Percentiles rank a stretch among this genome's conserved stretches.
phyloP scores from a whole-genome alignment of 2,329 filamentous ascomycete genomes.

The Furcasterigmium furcatum region DNA sequence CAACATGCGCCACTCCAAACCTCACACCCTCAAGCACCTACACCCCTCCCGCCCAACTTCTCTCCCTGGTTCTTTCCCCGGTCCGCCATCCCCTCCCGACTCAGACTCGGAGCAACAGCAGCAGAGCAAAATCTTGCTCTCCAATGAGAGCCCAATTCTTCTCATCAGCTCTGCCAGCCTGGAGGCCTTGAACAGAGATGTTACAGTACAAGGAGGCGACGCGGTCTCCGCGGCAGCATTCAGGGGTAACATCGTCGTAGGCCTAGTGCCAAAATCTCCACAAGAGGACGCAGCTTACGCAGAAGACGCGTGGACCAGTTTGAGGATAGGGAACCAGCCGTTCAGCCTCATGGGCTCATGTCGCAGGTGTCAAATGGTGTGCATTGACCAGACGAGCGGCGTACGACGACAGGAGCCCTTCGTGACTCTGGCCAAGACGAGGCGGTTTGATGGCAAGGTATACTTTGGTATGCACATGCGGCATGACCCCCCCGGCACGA shows the following conservation, averaged over 20 bases:
- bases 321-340: slow-evolving; percentile 61
- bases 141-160: slow-evolving; percentile 93
- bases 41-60: slow-evolving; percentile 16
- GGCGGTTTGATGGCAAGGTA: slow-evolving; percentile 78
- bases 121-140: slow-evolving; percentile 64
- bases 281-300: slow-evolving; percentile 59
- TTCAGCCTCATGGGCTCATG: slow-evolving; percentile 80
- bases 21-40: slow-evolving; percentile 61
- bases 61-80: slow-evolving; percentile 53
- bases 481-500: slow-evolving; percentile 26
- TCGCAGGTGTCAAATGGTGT: slow-evolving; percentile 93
- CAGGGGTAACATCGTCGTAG: slow-evolving; percentile 82
- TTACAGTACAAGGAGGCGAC: slow-evolving; percentile 59
- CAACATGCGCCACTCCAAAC: slow-evolving; percentile 67
- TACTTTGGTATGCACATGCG: slow-evolving; percentile 84
- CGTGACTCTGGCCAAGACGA: slow-evolving; percentile 81
- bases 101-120: slow-evolving; percentile 46
- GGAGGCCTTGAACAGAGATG: slow-evolving; percentile 70
- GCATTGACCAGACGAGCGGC: slow-evolving; percentile 81
- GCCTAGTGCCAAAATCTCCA: slow-evolving; percentile 14
- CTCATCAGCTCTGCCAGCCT: slow-evolving; percentile 79
- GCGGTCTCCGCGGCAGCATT: slow-evolving; percentile 73
- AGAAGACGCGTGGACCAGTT: slow-evolving; percentile 73
- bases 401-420: slow-evolving; percentile 81
- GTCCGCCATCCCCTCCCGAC: slow-evolving; percentile 51